Conservation (phyloP, 768 basidiomycete species). For the Russula sp. region DNA sequence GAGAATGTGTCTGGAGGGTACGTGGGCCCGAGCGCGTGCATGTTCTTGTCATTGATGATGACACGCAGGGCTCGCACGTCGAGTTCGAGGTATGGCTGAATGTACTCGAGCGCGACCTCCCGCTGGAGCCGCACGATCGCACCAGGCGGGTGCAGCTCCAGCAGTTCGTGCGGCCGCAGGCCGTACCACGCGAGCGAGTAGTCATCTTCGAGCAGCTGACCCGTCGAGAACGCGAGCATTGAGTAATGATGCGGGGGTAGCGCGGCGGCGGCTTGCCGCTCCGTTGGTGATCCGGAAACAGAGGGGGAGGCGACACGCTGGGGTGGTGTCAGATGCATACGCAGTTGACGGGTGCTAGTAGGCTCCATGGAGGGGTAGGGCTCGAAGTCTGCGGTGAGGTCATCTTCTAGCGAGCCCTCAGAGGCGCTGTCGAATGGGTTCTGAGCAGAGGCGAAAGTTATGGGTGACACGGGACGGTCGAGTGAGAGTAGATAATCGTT, state of each 20-base stretch:
- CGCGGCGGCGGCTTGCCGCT: neutral
- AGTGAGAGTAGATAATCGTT: conserved; percentile 24
- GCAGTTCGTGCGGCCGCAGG: conserved; percentile 53
- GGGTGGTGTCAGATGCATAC: neutral
- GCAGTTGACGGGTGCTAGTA: conserved; percentile 1
- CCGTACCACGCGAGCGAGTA: conserved; percentile 50
- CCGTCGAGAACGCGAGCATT: conserved; percentile 60
- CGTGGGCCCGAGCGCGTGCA: neutral
- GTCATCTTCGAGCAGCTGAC: conserved; percentile 64
- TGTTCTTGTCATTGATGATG: conserved; percentile 28
- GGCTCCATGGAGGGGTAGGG: conserved; percentile 7
- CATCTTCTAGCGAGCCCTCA: conserved; percentile 31
- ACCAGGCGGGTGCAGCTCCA: conserved; percentile 52
- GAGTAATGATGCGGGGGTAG: conserved; percentile 33
- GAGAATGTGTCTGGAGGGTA: neutral
- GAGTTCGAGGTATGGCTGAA: conserved; percentile 53
- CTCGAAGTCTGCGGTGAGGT: conserved; percentile 26
- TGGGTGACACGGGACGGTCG: conserved; percentile 53
- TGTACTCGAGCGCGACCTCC: conserved; percentile 35
- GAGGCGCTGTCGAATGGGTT: conserved; percentile 18
- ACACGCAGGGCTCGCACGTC: conserved; percentile 46
- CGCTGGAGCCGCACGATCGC: conserved; percentile 39
- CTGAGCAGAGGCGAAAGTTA: conserved; percentile 50
- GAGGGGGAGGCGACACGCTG: neutral
- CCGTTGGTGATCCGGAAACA: neutral